These are phyloP conservation scores for Chamaecyparis obtusa DNA, from an alignment of 75 land plant genomes.

Conservation along the genomic window DNA sequence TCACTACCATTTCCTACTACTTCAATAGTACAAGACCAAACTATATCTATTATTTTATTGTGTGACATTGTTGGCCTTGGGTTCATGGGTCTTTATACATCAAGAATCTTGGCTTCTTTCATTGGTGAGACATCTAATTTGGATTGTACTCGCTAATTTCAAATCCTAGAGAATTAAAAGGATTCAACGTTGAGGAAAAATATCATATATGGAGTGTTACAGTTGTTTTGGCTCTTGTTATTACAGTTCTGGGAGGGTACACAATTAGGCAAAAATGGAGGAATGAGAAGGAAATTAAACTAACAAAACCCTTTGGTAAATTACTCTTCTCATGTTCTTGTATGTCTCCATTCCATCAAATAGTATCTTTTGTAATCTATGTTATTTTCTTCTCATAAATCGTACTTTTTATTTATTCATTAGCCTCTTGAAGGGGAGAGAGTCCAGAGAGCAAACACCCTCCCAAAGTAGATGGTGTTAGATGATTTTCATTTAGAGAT, in stretches of 20 bases:
- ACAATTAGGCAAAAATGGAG: constrained; percentile 14
- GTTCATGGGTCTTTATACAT: too few relatives aligned
- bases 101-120: too few relatives aligned
- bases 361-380: neutral
- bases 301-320: constrained; percentile 18
- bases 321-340: too few relatives aligned
- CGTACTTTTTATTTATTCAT: neutral
- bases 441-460: neutral
- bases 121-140: too few relatives aligned
- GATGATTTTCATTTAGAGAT: neutral
- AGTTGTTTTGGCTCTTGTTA: neutral
- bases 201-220: neutral
- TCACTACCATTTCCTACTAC: constrained; percentile 44
- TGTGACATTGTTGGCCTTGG: too few relatives aligned
- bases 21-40: constrained; percentile 40
- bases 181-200: neutral
- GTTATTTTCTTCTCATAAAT: neutral
- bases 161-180: neutral
- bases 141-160: neutral
- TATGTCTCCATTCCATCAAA: neutral
- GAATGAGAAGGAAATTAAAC: constrained; percentile 3
- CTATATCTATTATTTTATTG: neutral
- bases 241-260: neutral
- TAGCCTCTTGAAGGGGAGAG: neutral
- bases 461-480: neutral